phyloP scores from a whole-genome alignment of 495 filamentous ascomycete species.

The Chaetomium cochliodes region DNA sequence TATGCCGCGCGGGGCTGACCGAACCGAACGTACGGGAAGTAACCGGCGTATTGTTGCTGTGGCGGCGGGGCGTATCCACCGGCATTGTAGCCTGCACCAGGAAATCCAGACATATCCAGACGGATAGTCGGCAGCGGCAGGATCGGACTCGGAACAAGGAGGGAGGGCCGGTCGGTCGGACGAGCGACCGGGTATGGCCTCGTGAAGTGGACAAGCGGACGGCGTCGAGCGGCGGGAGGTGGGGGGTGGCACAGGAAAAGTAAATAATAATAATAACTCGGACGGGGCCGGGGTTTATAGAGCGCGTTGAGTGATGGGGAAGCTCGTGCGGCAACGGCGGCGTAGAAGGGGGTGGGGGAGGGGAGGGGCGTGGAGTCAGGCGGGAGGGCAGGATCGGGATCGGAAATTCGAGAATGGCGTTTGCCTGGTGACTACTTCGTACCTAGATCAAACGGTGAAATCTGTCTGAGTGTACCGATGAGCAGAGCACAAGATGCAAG shows the following conservation, averaged over 20 bases:
- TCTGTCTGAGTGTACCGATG: background rate
- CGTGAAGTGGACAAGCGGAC: constrained; percentile 1
- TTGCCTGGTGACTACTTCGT: no score
- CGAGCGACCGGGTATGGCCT: constrained; percentile 9
- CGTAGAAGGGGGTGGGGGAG: background rate
- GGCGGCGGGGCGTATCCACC: constrained; percentile 38
- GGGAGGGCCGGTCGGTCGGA: background rate
- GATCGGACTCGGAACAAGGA: background rate
- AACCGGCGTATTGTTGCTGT: constrained; percentile 43
- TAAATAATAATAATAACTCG: constrained; percentile 3
- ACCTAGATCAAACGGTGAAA: background rate
- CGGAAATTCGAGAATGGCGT: background rate
- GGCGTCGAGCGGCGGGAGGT: background rate
- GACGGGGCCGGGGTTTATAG: constrained; percentile 1
- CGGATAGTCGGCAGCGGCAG: constrained; percentile 1
- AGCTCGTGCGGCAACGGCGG: background rate
- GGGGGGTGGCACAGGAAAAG: background rate
- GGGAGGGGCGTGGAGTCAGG: background rate
- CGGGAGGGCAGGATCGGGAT: background rate
- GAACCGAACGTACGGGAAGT: constrained; percentile 40
- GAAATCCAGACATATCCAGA: constrained; percentile 40
- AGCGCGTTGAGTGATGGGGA: background rate
- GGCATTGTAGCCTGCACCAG: constrained; percentile 41
- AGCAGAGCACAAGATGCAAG: constrained; percentile 2
- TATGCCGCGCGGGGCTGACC: constrained; percentile 1